Evolutionary conservation across 768 basidiomycete genomes (phyloP), one percentile per base, ranked within the genome.

Genomic region (Suillus paluster): DNA sequence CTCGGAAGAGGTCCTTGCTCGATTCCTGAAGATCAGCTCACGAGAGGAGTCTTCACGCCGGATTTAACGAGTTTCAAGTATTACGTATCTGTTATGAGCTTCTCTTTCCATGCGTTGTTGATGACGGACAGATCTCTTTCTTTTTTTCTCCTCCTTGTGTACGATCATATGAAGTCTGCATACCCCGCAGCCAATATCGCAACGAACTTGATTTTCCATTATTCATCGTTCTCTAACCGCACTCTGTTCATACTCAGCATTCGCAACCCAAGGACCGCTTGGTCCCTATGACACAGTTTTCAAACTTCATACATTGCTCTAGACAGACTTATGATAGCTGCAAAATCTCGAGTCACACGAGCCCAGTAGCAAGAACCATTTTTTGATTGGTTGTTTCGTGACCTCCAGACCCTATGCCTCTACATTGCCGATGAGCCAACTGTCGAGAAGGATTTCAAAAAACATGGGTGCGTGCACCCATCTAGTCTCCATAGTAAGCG

Each of bases 1-100:
- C 15, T 94, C 93, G 2, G 94, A 96, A 73, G 91, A 95, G 68
- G 92, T 95, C 27, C 80, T 96, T 33, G 86, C 90, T 11, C 81
- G 91, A 53, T 95, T 96, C 75, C 78, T 95, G 78, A 89, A 85
- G 70, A 88, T 90, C 84, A 86, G 89, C 23, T 84, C 88, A 53
- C 89, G 85, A 82, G 89, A 89, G 62, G 83, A 86, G 30, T 85
- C 86, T 53, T 71, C 33, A 11, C 45, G 45, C 48, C 60, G 49
- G 17, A 36, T 45, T 10, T 50, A 61, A 39, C 21, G 59, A 30
- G 21, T 59, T 25, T 27, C 12, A 15, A 21, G n/a, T 58, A 33
- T 58, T 57, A 53, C 27, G 27, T 33, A 56, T 49, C 41, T 21
- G 57, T 21, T 21, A 58, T 12, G 49, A 27, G 12, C n/a, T 38